Evolutionary conservation across 2,329 filamentous ascomycete genomes (phyloP).

Genomic region (Chaetomiaceae sp.): DNA sequence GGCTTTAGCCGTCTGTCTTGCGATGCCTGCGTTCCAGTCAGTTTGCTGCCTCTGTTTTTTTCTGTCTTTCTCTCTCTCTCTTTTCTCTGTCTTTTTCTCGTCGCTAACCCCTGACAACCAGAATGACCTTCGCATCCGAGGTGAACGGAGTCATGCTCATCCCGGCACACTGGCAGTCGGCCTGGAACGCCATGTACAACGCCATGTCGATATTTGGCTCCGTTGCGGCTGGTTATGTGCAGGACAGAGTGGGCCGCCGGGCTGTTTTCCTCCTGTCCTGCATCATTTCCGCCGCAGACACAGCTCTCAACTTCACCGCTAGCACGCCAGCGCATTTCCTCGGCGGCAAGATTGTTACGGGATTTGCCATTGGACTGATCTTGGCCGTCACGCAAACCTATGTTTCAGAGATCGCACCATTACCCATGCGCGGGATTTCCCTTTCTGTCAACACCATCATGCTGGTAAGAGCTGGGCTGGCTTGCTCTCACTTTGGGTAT

Average conservation of each 20-base stretch:
- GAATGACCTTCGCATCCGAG: neutral
- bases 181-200: neutral
- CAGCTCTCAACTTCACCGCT: neutral
- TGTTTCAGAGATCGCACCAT: neutral
- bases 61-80: too few species aligned
- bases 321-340: neutral
- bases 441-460: neutral
- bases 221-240: neutral
- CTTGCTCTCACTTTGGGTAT: too few species aligned
- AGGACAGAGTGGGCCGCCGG: neutral
- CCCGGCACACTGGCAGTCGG: neutral
- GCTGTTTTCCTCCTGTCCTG: neutral
- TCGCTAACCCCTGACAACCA: neutral
- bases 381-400: neutral
- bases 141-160: neutral
- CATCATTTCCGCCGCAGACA: neutral
- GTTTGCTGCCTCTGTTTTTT: neutral
- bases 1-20: neutral
- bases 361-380: neutral
- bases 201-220: neutral
- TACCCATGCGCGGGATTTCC: neutral
- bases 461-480: too few species aligned
- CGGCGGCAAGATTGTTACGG: neutral
- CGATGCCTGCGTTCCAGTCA: neutral
- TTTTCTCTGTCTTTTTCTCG: too few species aligned